Evolutionary conservation across 495 filamentous ascomycete genomes (phyloP).

Genomic region (Xylaria flabelliformis): DNA sequence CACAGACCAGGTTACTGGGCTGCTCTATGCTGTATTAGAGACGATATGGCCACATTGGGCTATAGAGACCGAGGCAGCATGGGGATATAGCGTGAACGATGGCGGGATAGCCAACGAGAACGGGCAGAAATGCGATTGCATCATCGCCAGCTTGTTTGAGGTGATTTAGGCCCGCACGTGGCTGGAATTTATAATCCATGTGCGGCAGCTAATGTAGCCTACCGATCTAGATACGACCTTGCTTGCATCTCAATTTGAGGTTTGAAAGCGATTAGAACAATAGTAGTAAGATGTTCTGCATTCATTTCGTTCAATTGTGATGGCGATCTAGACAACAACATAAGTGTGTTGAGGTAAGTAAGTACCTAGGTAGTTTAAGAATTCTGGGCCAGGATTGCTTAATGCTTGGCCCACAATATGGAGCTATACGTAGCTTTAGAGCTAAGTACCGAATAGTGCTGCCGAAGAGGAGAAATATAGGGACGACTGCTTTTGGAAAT

Average conservation of each 20-base stretch:
- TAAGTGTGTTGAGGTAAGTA: not conserved
- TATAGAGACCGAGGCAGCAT: not conserved
- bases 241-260: not conserved
- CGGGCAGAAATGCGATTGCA: constrained; percentile 16
- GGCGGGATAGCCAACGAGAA: constrained; percentile 22
- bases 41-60: constrained; percentile 1
- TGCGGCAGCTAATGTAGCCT: not conserved
- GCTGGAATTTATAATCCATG: not conserved
- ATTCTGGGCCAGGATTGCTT: not conserved
- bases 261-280: not conserved
- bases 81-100: not conserved
- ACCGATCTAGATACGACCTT: not conserved
- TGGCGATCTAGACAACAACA: not conserved
- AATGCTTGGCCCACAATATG: not conserved
- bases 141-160: constrained; percentile 23
- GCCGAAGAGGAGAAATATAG: not conserved
- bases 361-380: not conserved
- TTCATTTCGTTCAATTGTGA: not conserved
- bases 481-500: not conserved
- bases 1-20: constrained; percentile 6
- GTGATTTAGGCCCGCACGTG: constrained; percentile 23
- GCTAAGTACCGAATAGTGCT: not conserved
- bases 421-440: not conserved
- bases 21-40: not conserved
- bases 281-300: not conserved